These are phyloP conservation scores for Protomyces inundatus DNA, from an alignment of 1,139 yeast genomes.

Conservation along the genomic window DNA sequence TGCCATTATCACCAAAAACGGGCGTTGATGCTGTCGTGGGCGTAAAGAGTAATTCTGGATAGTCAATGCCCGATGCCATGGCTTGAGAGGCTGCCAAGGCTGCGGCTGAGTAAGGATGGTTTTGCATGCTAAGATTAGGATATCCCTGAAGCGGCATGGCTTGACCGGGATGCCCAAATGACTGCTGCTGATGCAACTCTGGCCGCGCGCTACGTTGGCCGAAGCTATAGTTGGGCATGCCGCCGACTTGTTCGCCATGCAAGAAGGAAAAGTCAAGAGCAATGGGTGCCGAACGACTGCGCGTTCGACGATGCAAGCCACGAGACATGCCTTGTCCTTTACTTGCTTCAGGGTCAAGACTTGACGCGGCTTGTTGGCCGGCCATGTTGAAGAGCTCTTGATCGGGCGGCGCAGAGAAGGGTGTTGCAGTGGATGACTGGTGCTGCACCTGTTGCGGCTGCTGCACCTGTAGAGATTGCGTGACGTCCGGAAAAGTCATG, in stretches of 20 bases:
- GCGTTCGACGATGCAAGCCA: constrained; percentile 30
- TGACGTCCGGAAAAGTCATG: constrained; percentile 5
- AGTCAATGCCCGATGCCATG: background rate
- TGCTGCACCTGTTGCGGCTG: background rate
- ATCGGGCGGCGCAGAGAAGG: background rate
- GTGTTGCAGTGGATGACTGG: background rate
- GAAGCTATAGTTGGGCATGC: background rate
- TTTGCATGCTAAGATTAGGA: background rate
- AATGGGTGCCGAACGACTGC: constrained; percentile 32
- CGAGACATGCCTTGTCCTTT: background rate
- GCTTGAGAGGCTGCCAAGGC: background rate
- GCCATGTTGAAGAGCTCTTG: background rate
- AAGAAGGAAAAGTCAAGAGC: constrained; percentile 30
- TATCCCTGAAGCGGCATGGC: background rate
- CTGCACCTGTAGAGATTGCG: background rate
- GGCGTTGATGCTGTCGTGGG: background rate
- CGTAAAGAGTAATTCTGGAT: background rate
- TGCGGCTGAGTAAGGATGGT: background rate
- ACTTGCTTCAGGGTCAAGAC: background rate
- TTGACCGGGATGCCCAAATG: background rate
- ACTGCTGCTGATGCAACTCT: background rate
- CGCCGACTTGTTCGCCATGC: constrained; percentile 8
- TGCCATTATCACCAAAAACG: background rate
- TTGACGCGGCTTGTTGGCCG: background rate
- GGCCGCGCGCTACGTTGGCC: background rate